Evolutionary conservation across 2,329 filamentous ascomycete genomes (phyloP).

Genomic region (Grosmannia huntii): DNA sequence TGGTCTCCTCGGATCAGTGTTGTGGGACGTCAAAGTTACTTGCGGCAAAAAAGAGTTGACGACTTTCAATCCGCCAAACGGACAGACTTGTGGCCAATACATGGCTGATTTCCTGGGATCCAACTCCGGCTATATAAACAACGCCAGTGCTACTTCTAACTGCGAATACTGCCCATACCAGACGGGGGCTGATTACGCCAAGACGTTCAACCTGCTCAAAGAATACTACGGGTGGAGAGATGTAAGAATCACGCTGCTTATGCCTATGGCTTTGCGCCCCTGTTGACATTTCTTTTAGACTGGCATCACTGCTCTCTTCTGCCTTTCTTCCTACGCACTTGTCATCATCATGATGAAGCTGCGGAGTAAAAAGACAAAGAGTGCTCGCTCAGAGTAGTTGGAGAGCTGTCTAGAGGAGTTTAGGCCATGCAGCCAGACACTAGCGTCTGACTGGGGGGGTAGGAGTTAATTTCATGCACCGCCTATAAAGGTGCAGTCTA

Average conservation of each 20-base stretch:
- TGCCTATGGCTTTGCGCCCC: neutral
- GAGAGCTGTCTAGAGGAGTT: neutral
- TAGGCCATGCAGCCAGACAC: too few relatives aligned
- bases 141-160: constrained; percentile 48
- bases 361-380: constrained; percentile 34
- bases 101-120: constrained; percentile 36
- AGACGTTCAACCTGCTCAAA: constrained; percentile 43
- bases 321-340: constrained; percentile 36
- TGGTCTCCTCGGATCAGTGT: constrained; percentile 36
- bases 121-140: constrained; percentile 32
- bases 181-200: constrained; percentile 45
- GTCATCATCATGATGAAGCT: constrained; percentile 35
- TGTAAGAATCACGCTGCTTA: constrained; percentile 14
- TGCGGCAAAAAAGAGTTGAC: constrained; percentile 38
- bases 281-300: constrained; percentile 14
- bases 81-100: constrained; percentile 45
- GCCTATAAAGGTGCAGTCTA: too few relatives aligned
- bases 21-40: constrained; percentile 32
- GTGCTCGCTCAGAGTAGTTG: constrained; percentile 22
- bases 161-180: constrained; percentile 47
- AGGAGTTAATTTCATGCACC: too few relatives aligned
- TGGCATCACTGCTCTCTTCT: constrained; percentile 44
- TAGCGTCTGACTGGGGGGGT: too few relatives aligned
- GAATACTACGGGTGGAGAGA: constrained; percentile 57
- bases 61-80: constrained; percentile 34